These are phyloP conservation scores for Xylaria sp. DNA, from an alignment of 2,329 filamentous ascomycete genomes.

Conservation along the genomic window DNA sequence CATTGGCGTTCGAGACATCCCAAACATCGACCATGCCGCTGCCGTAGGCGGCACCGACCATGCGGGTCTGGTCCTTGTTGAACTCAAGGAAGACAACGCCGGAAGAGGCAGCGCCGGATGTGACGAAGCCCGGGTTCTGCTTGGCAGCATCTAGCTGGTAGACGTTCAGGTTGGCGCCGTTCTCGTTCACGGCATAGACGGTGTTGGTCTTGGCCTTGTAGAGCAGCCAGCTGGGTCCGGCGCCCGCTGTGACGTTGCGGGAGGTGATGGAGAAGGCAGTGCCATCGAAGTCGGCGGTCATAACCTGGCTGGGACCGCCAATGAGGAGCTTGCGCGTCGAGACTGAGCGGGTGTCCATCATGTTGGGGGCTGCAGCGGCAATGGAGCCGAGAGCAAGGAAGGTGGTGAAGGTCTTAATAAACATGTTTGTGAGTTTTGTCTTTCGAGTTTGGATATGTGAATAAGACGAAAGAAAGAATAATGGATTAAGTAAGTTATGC, in stretches of 20 bases:
- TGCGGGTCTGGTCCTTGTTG: conserved; percentile 39
- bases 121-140: conserved; percentile 29
- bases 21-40: conserved; percentile 42
- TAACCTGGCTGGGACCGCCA: conserved; percentile 37
- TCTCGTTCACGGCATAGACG: conserved; percentile 47
- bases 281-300: conserved; percentile 40
- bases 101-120: conserved; percentile 33
- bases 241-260: conserved; percentile 31
- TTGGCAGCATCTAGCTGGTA: conserved; percentile 36
- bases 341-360: conserved; percentile 13
- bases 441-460: neutral
- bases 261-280: conserved; percentile 36
- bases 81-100: conserved; percentile 47
- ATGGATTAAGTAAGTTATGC: neutral
- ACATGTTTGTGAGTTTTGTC: conserved; percentile 1
- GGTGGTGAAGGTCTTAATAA: conserved; percentile 19
- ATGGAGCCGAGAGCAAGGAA: conserved; percentile 26
- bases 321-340: conserved; percentile 35
- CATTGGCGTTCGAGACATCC: conserved; percentile 35
- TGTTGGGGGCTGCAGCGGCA: conserved; percentile 23
- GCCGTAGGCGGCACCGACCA: conserved; percentile 42
- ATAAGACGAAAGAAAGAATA: neutral
- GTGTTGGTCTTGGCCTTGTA: conserved; percentile 34
- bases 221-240: conserved; percentile 43
- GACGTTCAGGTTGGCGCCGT: conserved; percentile 35